These are phyloP conservation scores for Pulveroboletus sp. DNA, from an alignment of 1,284 basidiomycete genomes.

Conservation along the genomic window DNA sequence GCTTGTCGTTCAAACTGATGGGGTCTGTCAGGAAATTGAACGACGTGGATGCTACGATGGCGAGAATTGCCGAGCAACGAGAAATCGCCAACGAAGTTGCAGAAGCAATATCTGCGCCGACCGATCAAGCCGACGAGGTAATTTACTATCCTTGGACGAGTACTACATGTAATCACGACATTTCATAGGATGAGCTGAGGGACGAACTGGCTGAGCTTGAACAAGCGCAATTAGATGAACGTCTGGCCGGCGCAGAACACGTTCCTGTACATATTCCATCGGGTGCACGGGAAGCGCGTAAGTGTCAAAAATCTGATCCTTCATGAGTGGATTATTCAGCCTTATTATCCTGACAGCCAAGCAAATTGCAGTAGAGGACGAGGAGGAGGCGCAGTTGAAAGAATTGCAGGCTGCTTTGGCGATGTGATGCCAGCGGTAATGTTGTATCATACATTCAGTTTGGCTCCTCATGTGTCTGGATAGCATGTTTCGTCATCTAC, in stretches of 20 bases:
- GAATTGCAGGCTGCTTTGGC: constrained; percentile 91
- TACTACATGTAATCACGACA: constrained; percentile 10
- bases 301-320: constrained; percentile 33
- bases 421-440: constrained; percentile 53
- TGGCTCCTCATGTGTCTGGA: constrained; percentile 12
- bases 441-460: constrained; percentile 12
- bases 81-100: constrained; percentile 95
- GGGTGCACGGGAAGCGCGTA: constrained; percentile 59
- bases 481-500: constrained; percentile 33
- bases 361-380: constrained; percentile 70
- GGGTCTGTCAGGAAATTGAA: constrained; percentile 70
- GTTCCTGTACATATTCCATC: constrained; percentile 87
- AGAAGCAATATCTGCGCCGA: constrained; percentile 87
- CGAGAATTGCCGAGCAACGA: constrained; percentile 88
- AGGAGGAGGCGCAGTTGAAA: constrained; percentile 91
- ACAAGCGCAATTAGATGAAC: constrained; percentile 87
- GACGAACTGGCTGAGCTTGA: constrained; percentile 89
- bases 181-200: constrained; percentile 74
- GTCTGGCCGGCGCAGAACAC: constrained; percentile 86
- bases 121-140: constrained; percentile 76
- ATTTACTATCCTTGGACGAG: constrained; percentile 22
- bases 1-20: not conserved
- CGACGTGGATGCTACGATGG: constrained; percentile 93
- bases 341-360: constrained; percentile 16
- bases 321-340: constrained; percentile 6